Base-by-base conservation (phyloP, 306 rosid species). In the Lotus japonicus region DNA sequence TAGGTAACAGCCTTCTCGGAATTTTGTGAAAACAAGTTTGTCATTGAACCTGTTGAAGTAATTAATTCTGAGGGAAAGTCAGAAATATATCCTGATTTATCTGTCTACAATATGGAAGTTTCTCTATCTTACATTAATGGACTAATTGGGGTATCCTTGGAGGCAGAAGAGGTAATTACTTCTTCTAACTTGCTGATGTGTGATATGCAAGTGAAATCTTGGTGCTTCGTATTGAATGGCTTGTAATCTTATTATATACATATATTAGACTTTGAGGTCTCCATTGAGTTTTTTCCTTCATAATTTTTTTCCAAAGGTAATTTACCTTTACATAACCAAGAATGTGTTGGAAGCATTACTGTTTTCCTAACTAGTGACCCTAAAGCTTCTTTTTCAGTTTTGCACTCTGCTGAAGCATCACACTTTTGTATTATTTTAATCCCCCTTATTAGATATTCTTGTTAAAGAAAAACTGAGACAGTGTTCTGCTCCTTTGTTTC, bases 31-130 rank as follows among this genome's bases (percentile, higher is more conserved):
- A 85, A 77, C 18, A 90, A 90, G 69, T 90, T 88, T 77, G 86
- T 85, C 66, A 82, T 90, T 58, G 98, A 90, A 76, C 98, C 97
- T 7, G 96, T 94, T 53, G 89, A 90, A 94, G 98, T 94, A 65
- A 68, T 80, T 61, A 75, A 74, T 70, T 72, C 97, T 17, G 86
- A 94, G 83, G 98, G 96, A 73, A 85, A 74, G 70, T 82, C 94
- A 6, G 62, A 59, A 59, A 75, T 82, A 59, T 94, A 86, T 83
- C 98, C 98, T 26, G 98, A 94, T 61, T 74, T 90, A 70, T 88
- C 95, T 19, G 54, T 88, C 74, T 86, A 94, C 89, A 74, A 84
- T 72, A 86, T 94, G 92, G 94, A 90, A 69, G 96, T 90, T 77
- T 80, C 97, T 53, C 74, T 94, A 16, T 73, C 95, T n/a, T 94